phyloP scores from a whole-genome alignment of 208 protist genomes.

The Leishmania tarentolae region DNA sequence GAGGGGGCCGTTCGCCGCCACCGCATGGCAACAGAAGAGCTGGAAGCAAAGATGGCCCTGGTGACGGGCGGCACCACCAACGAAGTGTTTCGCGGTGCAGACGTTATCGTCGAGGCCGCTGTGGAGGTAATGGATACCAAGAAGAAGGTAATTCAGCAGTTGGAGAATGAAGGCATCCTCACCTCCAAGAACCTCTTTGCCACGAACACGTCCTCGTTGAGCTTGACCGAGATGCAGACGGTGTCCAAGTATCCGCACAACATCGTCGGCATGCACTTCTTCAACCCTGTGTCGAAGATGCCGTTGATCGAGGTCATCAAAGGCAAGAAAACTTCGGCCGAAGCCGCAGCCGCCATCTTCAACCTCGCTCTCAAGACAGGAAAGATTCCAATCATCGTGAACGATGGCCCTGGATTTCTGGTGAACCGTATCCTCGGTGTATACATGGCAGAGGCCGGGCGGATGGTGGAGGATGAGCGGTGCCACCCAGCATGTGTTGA shows the following conservation, averaged over 20 bases:
- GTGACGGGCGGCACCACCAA: conserved; percentile 69
- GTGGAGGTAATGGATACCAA: conserved; percentile 94
- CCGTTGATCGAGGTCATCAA: conserved; percentile 93
- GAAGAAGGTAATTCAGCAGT: conserved; percentile 85
- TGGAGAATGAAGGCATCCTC: conserved; percentile 73
- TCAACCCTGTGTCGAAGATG: conserved; percentile 95
- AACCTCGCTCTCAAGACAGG: conserved; percentile 79
- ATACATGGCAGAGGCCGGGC: conserved; percentile 84
- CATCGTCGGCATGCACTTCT: conserved; percentile 96
- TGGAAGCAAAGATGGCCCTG: conserved; percentile 56
- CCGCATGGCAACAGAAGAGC: conserved; percentile 43
- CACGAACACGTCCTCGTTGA: conserved; percentile 94
- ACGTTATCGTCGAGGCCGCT: conserved; percentile 93
- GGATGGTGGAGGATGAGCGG: conserved; percentile 62
- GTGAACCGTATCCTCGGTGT: conserved; percentile 88
- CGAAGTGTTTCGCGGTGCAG: conserved; percentile 44
- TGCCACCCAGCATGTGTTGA: conserved; percentile 72
- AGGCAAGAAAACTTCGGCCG: conserved; percentile 73
- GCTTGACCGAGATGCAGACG: conserved; percentile 86
- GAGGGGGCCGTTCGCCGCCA: conserved; percentile 62
- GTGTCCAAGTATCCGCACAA: conserved; percentile 72
- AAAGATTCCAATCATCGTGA: conserved; percentile 93
- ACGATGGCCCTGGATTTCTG: conserved; percentile 85
- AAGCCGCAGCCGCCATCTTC: conserved; percentile 76
- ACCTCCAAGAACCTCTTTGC: conserved; percentile 80